These are phyloP conservation scores for Pseudocercospora fijiensis DNA, from an alignment of 2,329 filamentous ascomycete genomes.

Conservation along the genomic window DNA sequence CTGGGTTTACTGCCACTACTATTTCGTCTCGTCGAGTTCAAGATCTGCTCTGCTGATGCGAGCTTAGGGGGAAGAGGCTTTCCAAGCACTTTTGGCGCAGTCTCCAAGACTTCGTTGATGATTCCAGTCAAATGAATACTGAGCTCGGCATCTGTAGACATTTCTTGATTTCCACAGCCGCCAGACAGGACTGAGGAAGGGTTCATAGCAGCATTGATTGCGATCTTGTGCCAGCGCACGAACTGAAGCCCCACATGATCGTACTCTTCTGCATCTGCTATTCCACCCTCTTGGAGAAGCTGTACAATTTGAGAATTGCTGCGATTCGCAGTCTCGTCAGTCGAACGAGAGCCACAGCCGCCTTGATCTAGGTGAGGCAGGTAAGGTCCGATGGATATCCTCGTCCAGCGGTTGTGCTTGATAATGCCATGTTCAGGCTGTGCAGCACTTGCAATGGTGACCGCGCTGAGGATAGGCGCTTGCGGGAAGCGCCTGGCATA, in stretches of 20 bases:
- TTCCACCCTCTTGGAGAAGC: conserved; percentile 61
- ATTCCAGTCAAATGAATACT: conserved; percentile 61
- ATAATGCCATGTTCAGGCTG: conserved; percentile 63
- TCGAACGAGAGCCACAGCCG: conserved; percentile 28
- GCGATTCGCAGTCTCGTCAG: conserved; percentile 29
- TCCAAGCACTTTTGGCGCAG: conserved; percentile 63
- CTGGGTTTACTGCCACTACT: conserved; percentile 58
- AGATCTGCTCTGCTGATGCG: conserved; percentile 62
- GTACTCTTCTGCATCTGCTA: conserved; percentile 65
- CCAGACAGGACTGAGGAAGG: conserved; percentile 67
- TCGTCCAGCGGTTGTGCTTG: conserved; percentile 71
- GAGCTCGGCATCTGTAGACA: conserved; percentile 64
- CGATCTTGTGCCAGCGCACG: conserved; percentile 73
- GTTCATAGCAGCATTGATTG: conserved; percentile 75
- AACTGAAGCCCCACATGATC: conserved; percentile 66
- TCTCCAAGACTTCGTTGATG: conserved; percentile 68
- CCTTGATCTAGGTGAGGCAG: conserved; percentile 50
- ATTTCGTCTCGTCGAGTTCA: conserved; percentile 63
- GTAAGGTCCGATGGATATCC: conserved; percentile 68
- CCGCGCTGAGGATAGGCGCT: conserved; percentile 63
- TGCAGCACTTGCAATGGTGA: conserved; percentile 68
- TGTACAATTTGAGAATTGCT: conserved; percentile 52
- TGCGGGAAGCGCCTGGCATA: conserved; percentile 62
- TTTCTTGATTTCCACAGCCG: conserved; percentile 63
- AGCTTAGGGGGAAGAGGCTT: conserved; percentile 60